Conservation (phyloP, 2,329 filamentous ascomycete species). For the Teratosphaeria zuluensis region DNA sequence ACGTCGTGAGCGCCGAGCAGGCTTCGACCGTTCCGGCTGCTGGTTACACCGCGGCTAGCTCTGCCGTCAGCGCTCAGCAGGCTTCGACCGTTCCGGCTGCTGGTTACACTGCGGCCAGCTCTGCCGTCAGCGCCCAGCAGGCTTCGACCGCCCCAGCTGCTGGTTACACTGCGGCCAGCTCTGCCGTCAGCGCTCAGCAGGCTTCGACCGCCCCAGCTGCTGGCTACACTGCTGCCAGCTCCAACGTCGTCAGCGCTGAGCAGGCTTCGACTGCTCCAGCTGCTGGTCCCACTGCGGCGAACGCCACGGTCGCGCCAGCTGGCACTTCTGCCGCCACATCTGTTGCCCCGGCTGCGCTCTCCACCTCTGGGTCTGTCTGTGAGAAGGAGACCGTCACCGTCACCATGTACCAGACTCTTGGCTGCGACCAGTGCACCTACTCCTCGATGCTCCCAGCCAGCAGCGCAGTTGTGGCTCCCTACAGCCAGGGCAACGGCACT, state of each 20-base stretch:
- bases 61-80: neutral
- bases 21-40: neutral
- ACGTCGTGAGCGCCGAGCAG: neutral
- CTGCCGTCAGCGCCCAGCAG: neutral
- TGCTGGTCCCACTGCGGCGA: neutral
- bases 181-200: neutral
- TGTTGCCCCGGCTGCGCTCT: neutral
- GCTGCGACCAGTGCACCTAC: conserved; percentile 5
- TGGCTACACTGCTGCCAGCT: neutral
- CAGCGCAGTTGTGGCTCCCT: neutral
- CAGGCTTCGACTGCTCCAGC: neutral
- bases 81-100: neutral
- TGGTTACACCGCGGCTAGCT: neutral
- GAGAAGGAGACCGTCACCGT: neutral
- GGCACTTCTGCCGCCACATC: neutral
- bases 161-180: neutral
- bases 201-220: neutral
- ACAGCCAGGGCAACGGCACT: neutral
- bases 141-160: neutral
- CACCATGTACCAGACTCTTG: conserved; percentile 3
- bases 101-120: neutral
- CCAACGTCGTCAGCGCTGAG: neutral
- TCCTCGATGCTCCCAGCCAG: conserved; percentile 2
- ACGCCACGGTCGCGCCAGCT: neutral
- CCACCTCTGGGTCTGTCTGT: neutral